Base-by-base conservation (phyloP, 768 basidiomycete genomes). In the Lyophyllum decastes region DNA sequence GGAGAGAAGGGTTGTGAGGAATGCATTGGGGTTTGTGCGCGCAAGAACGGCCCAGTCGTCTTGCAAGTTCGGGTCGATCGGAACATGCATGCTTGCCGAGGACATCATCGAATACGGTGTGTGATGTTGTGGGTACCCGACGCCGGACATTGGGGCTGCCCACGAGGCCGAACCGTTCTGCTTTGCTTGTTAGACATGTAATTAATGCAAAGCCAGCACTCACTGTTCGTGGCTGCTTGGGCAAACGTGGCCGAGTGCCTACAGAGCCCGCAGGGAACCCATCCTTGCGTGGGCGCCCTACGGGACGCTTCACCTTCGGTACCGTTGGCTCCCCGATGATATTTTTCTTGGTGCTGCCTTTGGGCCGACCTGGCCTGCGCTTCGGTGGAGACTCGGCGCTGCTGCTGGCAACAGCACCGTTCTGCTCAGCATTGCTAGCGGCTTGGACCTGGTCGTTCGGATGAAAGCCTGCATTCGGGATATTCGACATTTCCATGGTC, bases 201-300 rank as follows among this genome's bases (percentile, higher is more conserved):
- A 34, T 21, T 38, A 21, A 30, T 46, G 22, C 26, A 52, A 22
- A 21, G 48, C 51, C 43, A n/a, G 44, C 51, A 48, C 46, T 40
- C 35, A 35, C 34, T 34, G 51, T 17, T 38, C 35, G 7, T 45
- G 60, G 38, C 22, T 51, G 60, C 54, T 66, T 66, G 2, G 62
- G 22, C 7, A 54, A 38, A 25, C 64, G 61, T 40, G 58, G 38
- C 17, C 81, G 75, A 38, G 75, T 67, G n/a, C 82, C 77, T 6
- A 88, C 83, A 10, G 88, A 87, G 12, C 90, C 90, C 27, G 90
- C 87, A 40, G 90, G 90, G 35, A 90, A 80, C 0, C 91, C 91
- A 63, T 92, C 90, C 70, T 92, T 91, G 63, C 91, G 74, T 2
- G 91, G 91, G 14, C 91, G 78, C 1, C 91, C 91, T 1, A 92